These are phyloP conservation scores for Urtica urens DNA, from an alignment of 306 rosid genomes.

Conservation along the genomic window DNA sequence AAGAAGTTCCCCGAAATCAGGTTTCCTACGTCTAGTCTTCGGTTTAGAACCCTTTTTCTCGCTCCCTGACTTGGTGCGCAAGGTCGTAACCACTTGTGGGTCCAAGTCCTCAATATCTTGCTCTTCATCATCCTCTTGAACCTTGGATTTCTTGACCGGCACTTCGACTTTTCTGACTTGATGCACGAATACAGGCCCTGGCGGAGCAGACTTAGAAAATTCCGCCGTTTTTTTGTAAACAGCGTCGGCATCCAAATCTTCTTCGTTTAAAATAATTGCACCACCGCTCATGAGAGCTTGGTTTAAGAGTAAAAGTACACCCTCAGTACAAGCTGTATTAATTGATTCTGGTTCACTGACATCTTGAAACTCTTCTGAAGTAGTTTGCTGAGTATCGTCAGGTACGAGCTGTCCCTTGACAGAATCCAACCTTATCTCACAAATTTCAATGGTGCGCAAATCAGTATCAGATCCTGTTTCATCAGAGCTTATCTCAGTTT, in stretches of 20 bases:
- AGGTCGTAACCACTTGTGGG: conserved; percentile 15
- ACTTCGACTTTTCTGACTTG: conserved; percentile 19
- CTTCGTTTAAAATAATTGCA: conserved; percentile 50
- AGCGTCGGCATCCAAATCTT: conserved; percentile 50
- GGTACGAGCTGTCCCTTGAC: conserved; percentile 10
- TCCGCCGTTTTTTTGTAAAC: conserved; percentile 47
- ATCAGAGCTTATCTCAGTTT: conserved; percentile 19
- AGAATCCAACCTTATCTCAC: conserved; percentile 11
- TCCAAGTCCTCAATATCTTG: conserved; percentile 20
- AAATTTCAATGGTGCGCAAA: conserved; percentile 10
- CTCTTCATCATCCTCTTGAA: conserved; percentile 7
- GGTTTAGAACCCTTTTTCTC: conserved; percentile 36
- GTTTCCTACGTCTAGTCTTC: conserved; percentile 13
- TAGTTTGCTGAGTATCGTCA: conserved; percentile 17
- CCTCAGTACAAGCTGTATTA: conserved; percentile 26
- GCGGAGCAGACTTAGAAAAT: conserved; percentile 60
- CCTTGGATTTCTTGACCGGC: conserved; percentile 12
- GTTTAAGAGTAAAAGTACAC: conserved; percentile 39
- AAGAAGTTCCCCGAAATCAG: conserved; percentile 35
- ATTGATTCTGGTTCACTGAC: conserved; percentile 14
- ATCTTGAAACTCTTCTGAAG: conserved; percentile 22
- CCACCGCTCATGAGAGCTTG: conserved; percentile 63
- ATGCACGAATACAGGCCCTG: conserved; percentile 46
- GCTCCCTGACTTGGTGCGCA: conserved; percentile 21
- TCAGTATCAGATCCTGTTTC: conserved; percentile 10